Base-by-base conservation (phyloP, 2,329 filamentous ascomycete genomes). In the Cadophora sp. region DNA sequence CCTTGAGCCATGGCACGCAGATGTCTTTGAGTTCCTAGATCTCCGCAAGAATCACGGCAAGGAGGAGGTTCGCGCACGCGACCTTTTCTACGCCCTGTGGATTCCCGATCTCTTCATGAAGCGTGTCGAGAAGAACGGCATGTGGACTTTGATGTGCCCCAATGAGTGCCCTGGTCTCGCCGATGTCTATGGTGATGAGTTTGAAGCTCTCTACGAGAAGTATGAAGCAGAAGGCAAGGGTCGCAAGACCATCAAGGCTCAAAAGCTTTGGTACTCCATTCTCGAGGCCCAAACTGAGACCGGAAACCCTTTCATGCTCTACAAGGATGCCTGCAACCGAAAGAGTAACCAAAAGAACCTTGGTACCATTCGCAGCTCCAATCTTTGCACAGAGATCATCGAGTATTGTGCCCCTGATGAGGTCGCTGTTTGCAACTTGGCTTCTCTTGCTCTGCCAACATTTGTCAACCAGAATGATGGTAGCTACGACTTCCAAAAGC, bases 271-370 rank as follows among this genome's bases (percentile, higher is more conserved):
- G 96, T 98, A 98, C 80, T 94, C 95, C 74, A 97, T 99, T 73
- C 88, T 99, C 59, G 96, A 99, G 84, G 93, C 96, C 61, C 96
- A 99, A 85, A 98, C 95, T 40, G 96, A 99, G 89, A 99, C 96
- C 56, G 96, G 96, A 76, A 98, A 97, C 83, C 96, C 96, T 60
- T 99, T 97, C 84, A 99, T 99, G 93, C 90, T 98, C 69, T 99
- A 99, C 90, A 99, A 99, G 87, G 96, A 99, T 83, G 88, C 91
- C 78, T 95, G 92, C 89, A 99, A 99, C 89, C 90, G 90, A 81
- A 99, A 99, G 91, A 97, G 94, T 87, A 99, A 99, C 88, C 96
- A 99, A 85, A 98, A 99, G 91, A 99, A 99, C 83, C 87, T 99
- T 37, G 96, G 96, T 73, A 97, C 94, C 71, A 99, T 99, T 77